A percentile compares a stretch with the other conserved stretches of the same genome.
Evolutionary conservation across 2,329 filamentous ascomycete genomes (phyloP).

Genomic region (Botrytis pseudocinerea): DNA sequence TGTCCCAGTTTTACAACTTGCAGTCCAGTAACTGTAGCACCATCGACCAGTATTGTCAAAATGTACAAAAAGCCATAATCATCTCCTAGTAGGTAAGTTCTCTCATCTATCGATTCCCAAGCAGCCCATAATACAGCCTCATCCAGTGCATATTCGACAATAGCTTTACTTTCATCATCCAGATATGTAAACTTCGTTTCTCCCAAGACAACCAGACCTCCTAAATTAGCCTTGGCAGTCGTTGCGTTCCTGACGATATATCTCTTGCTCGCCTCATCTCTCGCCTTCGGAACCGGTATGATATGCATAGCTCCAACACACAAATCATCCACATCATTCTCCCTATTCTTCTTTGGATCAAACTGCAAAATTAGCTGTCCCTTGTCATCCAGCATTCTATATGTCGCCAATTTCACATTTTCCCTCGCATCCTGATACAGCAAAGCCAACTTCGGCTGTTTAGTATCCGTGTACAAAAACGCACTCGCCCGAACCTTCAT

Average conservation of each 20-base stretch:
- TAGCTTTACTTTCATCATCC: conserved; percentile 71
- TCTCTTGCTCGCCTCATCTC: conserved; percentile 58
- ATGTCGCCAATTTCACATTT: conserved; percentile 58
- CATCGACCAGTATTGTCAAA: conserved; percentile 71
- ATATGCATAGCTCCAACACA: conserved; percentile 60
- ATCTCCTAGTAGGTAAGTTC: conserved; percentile 84
- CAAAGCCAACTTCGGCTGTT: conserved; percentile 62
- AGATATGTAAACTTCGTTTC: conserved; percentile 84
- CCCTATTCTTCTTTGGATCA: conserved; percentile 55
- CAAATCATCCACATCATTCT: conserved; percentile 53
- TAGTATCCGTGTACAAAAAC: conserved; percentile 59
- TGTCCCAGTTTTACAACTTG: conserved; percentile 63
- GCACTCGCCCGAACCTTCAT: conserved; percentile 65
- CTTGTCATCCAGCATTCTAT: conserved; percentile 61
- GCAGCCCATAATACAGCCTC: conserved; percentile 86
- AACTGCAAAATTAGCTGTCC: conserved; percentile 53
- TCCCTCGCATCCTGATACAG: conserved; percentile 64
- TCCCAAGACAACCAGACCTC: conserved; percentile 72
- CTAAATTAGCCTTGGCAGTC: conserved; percentile 56
- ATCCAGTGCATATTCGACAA: conserved; percentile 63
- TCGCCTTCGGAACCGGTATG: conserved; percentile 60
- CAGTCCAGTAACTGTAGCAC: conserved; percentile 70
- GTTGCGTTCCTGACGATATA: conserved; percentile 57
- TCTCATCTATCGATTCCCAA: conserved; percentile 82
- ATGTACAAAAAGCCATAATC: conserved; percentile 86